Evolutionary conservation across 192 early-diverging fungal genomes (phyloP), one percentile per base, ranked within the genome.

Genomic region (Coemansia sp.): DNA sequence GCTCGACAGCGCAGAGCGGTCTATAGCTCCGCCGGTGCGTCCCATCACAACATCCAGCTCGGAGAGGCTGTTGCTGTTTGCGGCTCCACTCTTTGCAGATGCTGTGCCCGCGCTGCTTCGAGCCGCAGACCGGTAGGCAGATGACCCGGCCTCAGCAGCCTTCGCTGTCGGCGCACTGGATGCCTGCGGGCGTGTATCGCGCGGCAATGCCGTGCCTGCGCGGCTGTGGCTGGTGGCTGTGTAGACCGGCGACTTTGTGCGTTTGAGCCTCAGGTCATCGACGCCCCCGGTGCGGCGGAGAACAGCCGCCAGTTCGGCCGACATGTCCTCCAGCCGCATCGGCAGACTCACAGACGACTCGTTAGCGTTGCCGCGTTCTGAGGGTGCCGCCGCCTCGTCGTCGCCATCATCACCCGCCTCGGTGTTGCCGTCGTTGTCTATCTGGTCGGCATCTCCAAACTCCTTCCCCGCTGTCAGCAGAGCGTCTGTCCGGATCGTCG

Each of bases 11-110:
- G 58, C 62, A 0, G 70, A 52, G 19, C 64, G 55, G 48, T 57
- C 61, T 25, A 54, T 65, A 2, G 52, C 50, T 15, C 64, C 61
- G 29, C 69, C 79, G 0, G 79, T 81, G 57, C 79, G 79, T 20
- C 69, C 69, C 73, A 81, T 72, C 14, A 81, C 79, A 47, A 75
- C 67, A 23, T 81, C 79, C 14, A 81, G 73, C 67, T 81, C 79
- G 11, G 72, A 74, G 25, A 75, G 30, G 54, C 77, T 80, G 42
- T 52, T 53, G 29, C 66, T 68, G 28, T 20, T 13, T 36, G 42
- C 40, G 5, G 36, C 50, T 0, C 50, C 37, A 19, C 1, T 31
- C 44, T 48, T 48, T 48, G 72, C 44, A 3, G 55, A 55, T 17
- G 45, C 27, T 4, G 33, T 45, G 13, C 20, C 65, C 5, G 64